phyloP scores from a whole-genome alignment of 1,139 yeast species.

The Petasospora rhodanensis region DNA sequence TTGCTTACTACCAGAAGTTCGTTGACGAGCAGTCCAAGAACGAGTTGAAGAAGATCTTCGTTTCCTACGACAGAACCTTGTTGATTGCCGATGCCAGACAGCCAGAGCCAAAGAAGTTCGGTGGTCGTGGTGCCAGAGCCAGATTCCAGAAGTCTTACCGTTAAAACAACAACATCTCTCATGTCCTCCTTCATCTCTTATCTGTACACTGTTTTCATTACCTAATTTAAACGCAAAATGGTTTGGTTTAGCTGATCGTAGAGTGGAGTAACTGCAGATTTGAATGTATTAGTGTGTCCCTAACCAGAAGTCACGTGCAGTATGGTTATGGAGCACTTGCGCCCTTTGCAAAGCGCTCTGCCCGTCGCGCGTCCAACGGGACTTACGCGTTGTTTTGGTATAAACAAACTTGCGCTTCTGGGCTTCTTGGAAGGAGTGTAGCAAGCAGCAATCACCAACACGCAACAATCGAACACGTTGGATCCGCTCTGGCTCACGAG shows the following conservation, averaged over 20 bases:
- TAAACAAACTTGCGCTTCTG: no score
- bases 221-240: slow-evolving; percentile 17
- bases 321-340: no score
- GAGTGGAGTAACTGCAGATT: no score
- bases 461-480: no score
- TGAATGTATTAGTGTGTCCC: no score
- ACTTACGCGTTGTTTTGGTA: no score
- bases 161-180: slow-evolving; percentile 42
- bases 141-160: slow-evolving; percentile 99
- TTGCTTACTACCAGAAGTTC: slow-evolving; percentile 98
- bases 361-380: no score
- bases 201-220: slow-evolving; percentile 26
- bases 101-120: slow-evolving; percentile 99
- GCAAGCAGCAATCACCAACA: no score
- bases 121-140: slow-evolving; percentile 99
- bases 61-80: slow-evolving; percentile 98
- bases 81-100: slow-evolving; percentile 99
- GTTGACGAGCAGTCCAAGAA: slow-evolving; percentile 99
- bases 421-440: no score
- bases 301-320: no score
- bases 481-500: no score
- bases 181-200: slow-evolving; percentile 14
- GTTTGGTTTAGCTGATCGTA: slow-evolving; percentile 10
- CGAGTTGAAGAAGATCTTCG: slow-evolving; percentile 97
- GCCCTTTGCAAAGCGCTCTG: no score